Percentiles rank a stretch among this genome's conserved stretches.
phyloP scores from a whole-genome alignment of 78 protist species.

The Monosiga brevicollis region DNA sequence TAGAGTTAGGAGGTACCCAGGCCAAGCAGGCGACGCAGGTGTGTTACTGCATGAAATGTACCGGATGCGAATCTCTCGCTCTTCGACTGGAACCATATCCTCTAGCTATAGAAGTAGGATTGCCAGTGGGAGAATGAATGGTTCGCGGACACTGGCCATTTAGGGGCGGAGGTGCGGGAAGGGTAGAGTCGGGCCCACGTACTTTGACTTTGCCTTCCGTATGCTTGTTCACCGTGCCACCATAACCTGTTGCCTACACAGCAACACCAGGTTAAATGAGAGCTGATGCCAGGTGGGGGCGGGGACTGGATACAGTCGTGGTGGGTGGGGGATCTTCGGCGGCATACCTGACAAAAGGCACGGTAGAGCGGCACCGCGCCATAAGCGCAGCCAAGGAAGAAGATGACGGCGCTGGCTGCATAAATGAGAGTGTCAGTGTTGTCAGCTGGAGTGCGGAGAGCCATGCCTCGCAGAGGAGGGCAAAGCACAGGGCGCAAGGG shows the following conservation, averaged over 20 bases:
- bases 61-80: conserved; percentile 1
- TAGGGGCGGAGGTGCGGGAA: not conserved
- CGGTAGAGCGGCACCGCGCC: conserved; percentile 81
- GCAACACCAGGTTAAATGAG: not conserved
- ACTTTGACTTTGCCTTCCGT: not conserved
- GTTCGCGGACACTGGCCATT: not conserved
- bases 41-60: not conserved
- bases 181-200: no score
- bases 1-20: not conserved
- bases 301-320: not conserved
- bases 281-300: not conserved
- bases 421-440: not conserved
- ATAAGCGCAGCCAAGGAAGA: conserved; percentile 27
- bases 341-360: conserved; percentile 65
- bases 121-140: not conserved
- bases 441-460: no score
- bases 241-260: conserved; percentile 43
- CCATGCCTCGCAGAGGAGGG: no score
- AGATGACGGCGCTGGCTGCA: not conserved
- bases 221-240: conserved; percentile 56
- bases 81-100: conserved; percentile 1
- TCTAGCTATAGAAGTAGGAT: not conserved
- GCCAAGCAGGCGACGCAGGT: not conserved
- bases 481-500: no score
- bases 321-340: no score